A percentile compares a stretch with the other conserved stretches of the same genome.
Conservation (phyloP, 257 asterid species). For the Capsicum rhomboideum region DNA sequence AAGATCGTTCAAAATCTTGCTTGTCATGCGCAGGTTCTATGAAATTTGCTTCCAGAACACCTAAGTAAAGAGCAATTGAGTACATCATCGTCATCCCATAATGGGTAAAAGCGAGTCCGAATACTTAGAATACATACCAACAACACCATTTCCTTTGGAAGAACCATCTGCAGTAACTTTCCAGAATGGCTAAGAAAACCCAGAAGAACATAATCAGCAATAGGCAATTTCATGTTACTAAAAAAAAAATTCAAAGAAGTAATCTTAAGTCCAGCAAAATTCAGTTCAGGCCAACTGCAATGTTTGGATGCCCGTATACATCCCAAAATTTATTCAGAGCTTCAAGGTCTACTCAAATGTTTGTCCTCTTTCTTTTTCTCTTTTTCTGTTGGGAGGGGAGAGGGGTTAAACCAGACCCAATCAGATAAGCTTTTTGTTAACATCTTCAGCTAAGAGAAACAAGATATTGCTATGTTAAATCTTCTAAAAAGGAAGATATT, state of each 20-base stretch:
- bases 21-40: slow-evolving; percentile 98
- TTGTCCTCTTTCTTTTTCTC: neutral
- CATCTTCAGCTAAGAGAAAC: neutral
- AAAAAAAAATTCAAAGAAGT: neutral
- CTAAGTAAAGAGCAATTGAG: slow-evolving; percentile 27
- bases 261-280: neutral
- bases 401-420: neutral
- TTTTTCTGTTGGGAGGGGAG: neutral
- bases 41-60: slow-evolving; percentile 89
- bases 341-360: neutral
- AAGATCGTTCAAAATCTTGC: slow-evolving; percentile 92
- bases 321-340: neutral
- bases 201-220: slow-evolving; percentile 6
- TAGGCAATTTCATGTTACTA: neutral
- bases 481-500: neutral
- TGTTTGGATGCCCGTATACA: neutral
- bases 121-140: slow-evolving; percentile 42
- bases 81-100: neutral
- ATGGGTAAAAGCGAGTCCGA: neutral
- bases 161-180: slow-evolving; percentile 82
- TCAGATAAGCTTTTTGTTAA: neutral
- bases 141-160: slow-evolving; percentile 71
- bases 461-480: neutral
- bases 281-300: neutral
- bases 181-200: slow-evolving; percentile 78